Percentiles rank a stretch among this genome's conserved stretches.
phyloP scores from a whole-genome alignment of 306 rosid genomes.

The Senna siamea region DNA sequence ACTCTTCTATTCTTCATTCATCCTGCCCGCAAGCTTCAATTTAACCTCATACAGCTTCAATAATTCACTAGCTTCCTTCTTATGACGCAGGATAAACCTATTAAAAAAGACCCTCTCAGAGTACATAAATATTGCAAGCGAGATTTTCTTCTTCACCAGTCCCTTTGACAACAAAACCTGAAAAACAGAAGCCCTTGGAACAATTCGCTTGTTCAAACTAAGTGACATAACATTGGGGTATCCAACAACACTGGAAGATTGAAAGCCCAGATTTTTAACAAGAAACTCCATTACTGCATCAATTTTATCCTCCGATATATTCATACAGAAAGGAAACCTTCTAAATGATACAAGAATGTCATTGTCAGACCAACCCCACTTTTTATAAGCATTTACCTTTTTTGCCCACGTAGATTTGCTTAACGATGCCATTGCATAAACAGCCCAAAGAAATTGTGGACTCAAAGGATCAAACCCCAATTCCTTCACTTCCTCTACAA shows the following conservation, averaged over 20 bases:
- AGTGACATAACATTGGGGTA: not conserved
- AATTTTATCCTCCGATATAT: conserved; percentile 37
- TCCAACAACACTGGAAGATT: conserved; percentile 5
- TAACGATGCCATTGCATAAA: not conserved
- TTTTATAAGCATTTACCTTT: conserved; percentile 37
- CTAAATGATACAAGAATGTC: conserved; percentile 34
- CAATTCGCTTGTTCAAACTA: conserved; percentile 24
- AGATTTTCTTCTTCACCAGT: not conserved
- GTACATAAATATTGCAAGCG: not conserved
- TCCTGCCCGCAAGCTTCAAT: not conserved
- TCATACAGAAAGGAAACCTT: conserved; percentile 29
- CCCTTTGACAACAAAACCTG: conserved; percentile 37
- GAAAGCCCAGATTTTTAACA: conserved; percentile 38
- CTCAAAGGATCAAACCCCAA: conserved; percentile 38
- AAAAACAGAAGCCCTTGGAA: conserved; percentile 47
- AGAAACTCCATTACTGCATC: conserved; percentile 36
- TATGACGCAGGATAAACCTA: conserved; percentile 9
- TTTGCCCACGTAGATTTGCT: conserved; percentile 39
- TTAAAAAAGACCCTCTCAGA: conserved; percentile 23
- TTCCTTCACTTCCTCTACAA: conserved; percentile 29
- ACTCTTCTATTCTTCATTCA: not conserved
- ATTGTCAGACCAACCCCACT: conserved; percentile 45
- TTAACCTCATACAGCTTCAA: not conserved
- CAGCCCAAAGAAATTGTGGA: conserved; percentile 15
- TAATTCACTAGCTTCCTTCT: not conserved